Evolutionary conservation across 495 filamentous ascomycete genomes (phyloP).

Genomic region (Xylaria intraflava): DNA sequence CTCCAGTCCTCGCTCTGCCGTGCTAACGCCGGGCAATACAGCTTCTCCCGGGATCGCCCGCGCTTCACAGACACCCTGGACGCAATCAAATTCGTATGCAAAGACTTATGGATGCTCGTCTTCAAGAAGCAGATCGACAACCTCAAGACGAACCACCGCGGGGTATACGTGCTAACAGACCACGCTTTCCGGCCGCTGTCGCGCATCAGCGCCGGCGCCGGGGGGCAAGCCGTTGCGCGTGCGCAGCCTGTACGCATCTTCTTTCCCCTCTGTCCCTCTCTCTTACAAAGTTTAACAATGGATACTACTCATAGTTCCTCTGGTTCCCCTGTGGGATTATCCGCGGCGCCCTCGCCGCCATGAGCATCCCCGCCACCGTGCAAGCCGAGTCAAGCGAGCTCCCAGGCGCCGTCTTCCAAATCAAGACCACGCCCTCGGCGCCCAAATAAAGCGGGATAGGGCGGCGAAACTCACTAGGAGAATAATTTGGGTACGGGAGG

Average conservation of each 20-base stretch:
- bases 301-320: conserved; percentile 55
- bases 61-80: conserved; percentile 82
- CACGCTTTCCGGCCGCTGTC: conserved; percentile 83
- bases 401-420: conserved; percentile 89
- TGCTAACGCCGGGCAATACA: conserved; percentile 25
- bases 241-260: conserved; percentile 68
- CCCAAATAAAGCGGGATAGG: conserved; percentile 20
- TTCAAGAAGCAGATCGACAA: conserved; percentile 98
- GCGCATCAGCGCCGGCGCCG: conserved; percentile 73
- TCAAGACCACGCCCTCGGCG: conserved; percentile 67
- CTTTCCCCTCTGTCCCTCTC: conserved; percentile 7
- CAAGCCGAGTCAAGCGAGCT: conserved; percentile 82
- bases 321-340: conserved; percentile 94
- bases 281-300: conserved; percentile 1
- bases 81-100: conserved; percentile 96
- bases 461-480: neutral
- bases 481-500: neutral
- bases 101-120: conserved; percentile 89
- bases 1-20: neutral
- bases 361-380: conserved; percentile 87
- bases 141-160: conserved; percentile 95
- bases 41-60: conserved; percentile 81
- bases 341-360: conserved; percentile 74
- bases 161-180: conserved; percentile 93
- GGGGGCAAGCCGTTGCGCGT: conserved; percentile 60